Evolutionary conservation across 1,284 basidiomycete genomes (phyloP), one percentile per base, ranked within the genome.

Genomic region (Boletus mariae): DNA sequence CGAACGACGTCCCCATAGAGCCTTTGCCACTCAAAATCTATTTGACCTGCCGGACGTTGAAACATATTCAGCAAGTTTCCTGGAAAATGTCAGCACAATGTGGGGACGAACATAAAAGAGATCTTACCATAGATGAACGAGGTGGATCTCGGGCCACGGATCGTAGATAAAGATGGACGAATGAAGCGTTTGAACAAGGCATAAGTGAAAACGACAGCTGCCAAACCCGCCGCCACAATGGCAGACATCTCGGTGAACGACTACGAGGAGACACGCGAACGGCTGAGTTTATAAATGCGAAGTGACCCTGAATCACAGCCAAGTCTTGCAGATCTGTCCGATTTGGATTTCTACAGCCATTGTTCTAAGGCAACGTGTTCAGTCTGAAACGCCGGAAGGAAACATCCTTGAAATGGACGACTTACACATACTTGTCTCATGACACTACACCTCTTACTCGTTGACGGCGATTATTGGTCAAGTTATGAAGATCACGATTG

Each of bases 11-110:
- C 54, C 1, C 71, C 71, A 52, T 69, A 72, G n/a, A 53, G 47
- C 41, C 20, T 53, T 26, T 67, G 63, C 70, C 71, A 73, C 34
- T 52, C 59, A 42, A 71, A 64, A n/a, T 73, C 71, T 0, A 56
- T 57, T 48, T 71, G 58, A 4, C 62, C 71, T 1, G 52, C 62
- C 5, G 69, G 59, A 40, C 57, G 53, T 40, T 59, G 66, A 45
- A 60, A 55, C 25, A 69, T 4, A 37, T 70, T 57, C 2, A 58
- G 49, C 55, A 69, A 26, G 53, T 71, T 63, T 0, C 68, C 66
- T 68, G 4, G 2, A 3, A 20, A 15, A 41, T 7, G 13, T 56
- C 10, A 43, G 29, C 10, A 5, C 31, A 2, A 15, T 0, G 3
- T 4, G 49, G 32, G 11, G 9, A 5, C 2, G 4, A 43, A 32